Evolutionary conservation across 352 stramenopile genomes (phyloP), one percentile per base, ranked within the genome.

Genomic region (Pythium phragmiticola): DNA sequence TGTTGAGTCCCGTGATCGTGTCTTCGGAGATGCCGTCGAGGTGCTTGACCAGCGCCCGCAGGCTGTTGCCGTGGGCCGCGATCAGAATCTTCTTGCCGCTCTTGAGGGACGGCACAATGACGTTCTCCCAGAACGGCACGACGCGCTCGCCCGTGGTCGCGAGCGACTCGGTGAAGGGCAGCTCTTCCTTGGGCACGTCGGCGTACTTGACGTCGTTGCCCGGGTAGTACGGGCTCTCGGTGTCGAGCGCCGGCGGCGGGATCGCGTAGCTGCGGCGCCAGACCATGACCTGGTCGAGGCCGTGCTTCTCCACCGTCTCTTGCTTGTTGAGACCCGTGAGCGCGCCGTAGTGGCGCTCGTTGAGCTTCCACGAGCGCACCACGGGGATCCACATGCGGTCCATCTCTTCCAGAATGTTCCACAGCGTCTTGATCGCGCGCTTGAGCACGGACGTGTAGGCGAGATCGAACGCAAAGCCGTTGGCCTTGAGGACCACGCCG

Each of bases 281-380:
- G 69, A 99, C 82, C 78, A 96, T 97, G 53, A 99, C 97, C 79
- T 99, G 96, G 45, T 99, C 96, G 63, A 98, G 95, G 51, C 97
- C 97, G 82, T 99, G 94, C 82, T 99, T 98, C 65, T 98, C 94
- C 1, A 99, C 97, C 5, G 97, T 99, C 77, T 99, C 88, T 77
- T 99, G 89, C 84, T 99, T 99, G 84, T 99, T 96, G 19, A 99
- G 82, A 41, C 97, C 98, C 68, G 97, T 97, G 49, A 99, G 83
- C n/a, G 83, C 89, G 61, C 98, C 98, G 69, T 99, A 99, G 81
- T 99, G 96, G 65, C 97, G 86, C 79, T 99, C 98, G 70, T 99
- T 99, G 5, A 99, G 84, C 68, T 93, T 84, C 90, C 90, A 98
- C 17, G 82, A 91, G 57, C 91, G 91, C 13, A 80, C 77, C 17